These are phyloP conservation scores for Fraxinus floribunda DNA, from an alignment of 305 asterid species.

Conservation along the genomic window DNA sequence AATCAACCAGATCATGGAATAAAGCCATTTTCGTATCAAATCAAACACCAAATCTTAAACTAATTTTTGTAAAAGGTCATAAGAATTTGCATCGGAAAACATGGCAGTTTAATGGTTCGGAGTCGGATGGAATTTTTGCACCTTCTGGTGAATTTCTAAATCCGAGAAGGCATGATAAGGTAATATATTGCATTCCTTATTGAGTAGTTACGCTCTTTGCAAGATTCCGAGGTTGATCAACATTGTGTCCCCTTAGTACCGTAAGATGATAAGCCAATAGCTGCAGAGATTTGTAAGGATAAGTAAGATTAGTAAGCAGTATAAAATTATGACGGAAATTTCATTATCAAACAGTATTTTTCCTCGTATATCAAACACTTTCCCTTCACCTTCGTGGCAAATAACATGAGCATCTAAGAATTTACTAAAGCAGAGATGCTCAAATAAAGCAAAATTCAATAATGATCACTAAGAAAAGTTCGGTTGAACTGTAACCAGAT, in stretches of 20 bases:
- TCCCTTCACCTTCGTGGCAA: not conserved
- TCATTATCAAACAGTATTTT: not conserved
- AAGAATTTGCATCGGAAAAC: not conserved
- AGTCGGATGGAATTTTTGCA: not conserved
- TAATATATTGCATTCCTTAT: constrained; percentile 30
- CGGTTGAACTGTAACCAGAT: not conserved
- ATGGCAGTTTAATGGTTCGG: not conserved
- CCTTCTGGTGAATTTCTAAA: not conserved
- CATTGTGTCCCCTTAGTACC: constrained; percentile 83
- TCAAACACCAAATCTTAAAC: not conserved
- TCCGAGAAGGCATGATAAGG: not conserved
- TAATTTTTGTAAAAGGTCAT: not conserved
- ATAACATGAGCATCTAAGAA: not conserved
- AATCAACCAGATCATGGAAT: not conserved
- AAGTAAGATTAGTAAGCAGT: constrained; percentile 3
- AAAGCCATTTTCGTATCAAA: not conserved
- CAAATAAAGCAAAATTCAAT: not conserved
- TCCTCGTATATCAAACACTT: not conserved
- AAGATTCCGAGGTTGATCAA: constrained; percentile 97
- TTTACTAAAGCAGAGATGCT: not conserved
- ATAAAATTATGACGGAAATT: not conserved
- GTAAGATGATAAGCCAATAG: constrained; percentile 93
- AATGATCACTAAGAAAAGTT: not conserved
- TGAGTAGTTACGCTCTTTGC: constrained; percentile 96
- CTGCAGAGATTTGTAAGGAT: constrained; percentile 37